Evolutionary conservation across 495 filamentous ascomycete species (phyloP), one percentile per base, ranked within the genome.

Genomic region (Oidiodendron maius): DNA sequence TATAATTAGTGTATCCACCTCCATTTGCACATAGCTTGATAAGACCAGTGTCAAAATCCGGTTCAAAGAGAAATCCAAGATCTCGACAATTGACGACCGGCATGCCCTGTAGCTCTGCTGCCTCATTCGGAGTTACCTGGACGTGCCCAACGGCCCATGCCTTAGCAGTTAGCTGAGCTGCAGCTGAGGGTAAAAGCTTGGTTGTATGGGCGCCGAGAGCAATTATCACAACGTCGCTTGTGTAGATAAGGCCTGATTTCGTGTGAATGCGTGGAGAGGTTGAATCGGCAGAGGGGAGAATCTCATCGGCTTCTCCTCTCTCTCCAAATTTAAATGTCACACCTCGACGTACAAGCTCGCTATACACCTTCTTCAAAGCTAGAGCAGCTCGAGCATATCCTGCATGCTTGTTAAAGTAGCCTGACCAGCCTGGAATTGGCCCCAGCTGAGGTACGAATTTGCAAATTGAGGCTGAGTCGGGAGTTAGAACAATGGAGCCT

Each of bases 11-110:
- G 50, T 80, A 80, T 11, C 76, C 76, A 1, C 73, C 74, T 37
- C 78, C 75, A 48, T 80, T 75, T 47, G 78, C 76, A 55, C 72
- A 76, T 42, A 80, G 69, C 56, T 80, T 80, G 1, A 80, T 57
- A 50, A 78, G 69, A 12, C 67, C 58, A 0, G 67, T 72, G 18
- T 73, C 72, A 22, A 61, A 65, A 48, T 75, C 71, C 2, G 76
- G 74, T 45, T 78, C 75, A 63, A 79, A 76, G 55, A 79, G 78
- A 55, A 78, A 79, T 0, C 75, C 76, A 41, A 65, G 65, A 15
- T 71, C 68, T 46, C 71, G 64, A 36, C 76, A 75, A 51, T 72
- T 77, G 5, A 78, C 55, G 0, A 79, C 74, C 0, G 75, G 74
- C 0, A 78, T 62, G 20, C 74, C 61, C 24, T 55, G 62, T 50